Base-by-base conservation (phyloP, 768 basidiomycete species). In the Lactarius sanguifluus region DNA sequence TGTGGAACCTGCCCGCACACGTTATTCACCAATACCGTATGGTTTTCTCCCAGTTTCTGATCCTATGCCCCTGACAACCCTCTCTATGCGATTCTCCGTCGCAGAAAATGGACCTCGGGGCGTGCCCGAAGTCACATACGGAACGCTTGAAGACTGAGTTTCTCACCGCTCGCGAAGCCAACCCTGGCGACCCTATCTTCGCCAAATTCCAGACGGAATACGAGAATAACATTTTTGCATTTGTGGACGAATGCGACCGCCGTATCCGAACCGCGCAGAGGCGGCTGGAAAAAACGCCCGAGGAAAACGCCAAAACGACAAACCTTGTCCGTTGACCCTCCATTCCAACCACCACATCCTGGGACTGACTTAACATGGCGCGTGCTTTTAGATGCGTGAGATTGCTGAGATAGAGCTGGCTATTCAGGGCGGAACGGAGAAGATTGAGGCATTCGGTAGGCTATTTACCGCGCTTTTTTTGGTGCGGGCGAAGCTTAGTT, bases 41-140 rank as follows among this genome's bases (percentile, higher is more conserved):
- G 92, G 3, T 80, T 41, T 41, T 34, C 57, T 18, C 18, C 50
- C 3, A 30, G 18, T 16, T 50, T 58, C 18, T 64, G 18, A 18
- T 34, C 45, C 32, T 41, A 7, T 30, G 23, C 23, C 34, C 62
- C 64, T 30, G 18, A 55, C 34, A 2, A 25, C 16, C 32, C 16
- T 20, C n/a, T 36, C 40, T 50, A 2, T 55, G 20, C 47, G 28
- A 15, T 32, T 45, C 40, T 15, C n/a, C 50, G 16, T 54, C 36
- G 16, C 75, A 96, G 96, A 98, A 97, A 96, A 99, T 98, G 96
- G 97, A 99, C 78, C 82, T 99, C 23, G 97, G 97, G 30, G 92
- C 94, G 57, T 99, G 97, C 76, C 94, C 97, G 5, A 96, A 96
- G 76, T 91, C 94, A 32, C 97, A 99, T 76, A 94, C 92, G 7